These are phyloP conservation scores for Deinandra increscens DNA, from an alignment of 129 eudicot species.

Conservation along the genomic window DNA sequence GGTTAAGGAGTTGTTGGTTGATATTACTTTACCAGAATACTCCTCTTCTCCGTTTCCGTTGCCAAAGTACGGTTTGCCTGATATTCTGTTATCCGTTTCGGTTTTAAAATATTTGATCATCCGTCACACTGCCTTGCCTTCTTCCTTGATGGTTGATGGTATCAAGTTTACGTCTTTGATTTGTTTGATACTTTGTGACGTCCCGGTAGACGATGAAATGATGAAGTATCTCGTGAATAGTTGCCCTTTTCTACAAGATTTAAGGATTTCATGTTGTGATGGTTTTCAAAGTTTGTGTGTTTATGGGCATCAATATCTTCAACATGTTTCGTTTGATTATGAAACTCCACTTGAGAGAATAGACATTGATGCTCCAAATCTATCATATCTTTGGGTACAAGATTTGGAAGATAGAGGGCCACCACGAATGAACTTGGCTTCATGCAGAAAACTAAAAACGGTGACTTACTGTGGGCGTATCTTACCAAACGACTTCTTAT, in stretches of 20 bases:
- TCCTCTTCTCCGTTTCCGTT: too few species aligned
- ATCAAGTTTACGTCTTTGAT: too few species aligned
- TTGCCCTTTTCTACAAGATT: not conserved
- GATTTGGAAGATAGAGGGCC: not conserved
- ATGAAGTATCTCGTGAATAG: not conserved
- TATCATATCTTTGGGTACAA: not conserved
- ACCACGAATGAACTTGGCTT: not conserved
- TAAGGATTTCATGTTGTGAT: not conserved
- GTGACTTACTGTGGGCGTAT: not conserved
- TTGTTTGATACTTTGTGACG: too few species aligned
- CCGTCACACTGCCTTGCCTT: too few species aligned
- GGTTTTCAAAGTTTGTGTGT: not conserved
- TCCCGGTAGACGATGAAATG: not conserved
- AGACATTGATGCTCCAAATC: constrained; percentile 5
- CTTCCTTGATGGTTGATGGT: too few species aligned
- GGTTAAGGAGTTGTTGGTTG: too few species aligned
- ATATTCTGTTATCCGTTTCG: too few species aligned
- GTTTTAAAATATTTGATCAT: too few species aligned
- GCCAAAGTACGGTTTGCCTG: too few species aligned
- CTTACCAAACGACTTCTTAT: not conserved
- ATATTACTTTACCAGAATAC: too few species aligned
- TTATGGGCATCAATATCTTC: not conserved
- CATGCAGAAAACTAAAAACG: not conserved
- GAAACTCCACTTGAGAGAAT: not conserved
- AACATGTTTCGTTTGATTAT: not conserved